phyloP scores from a whole-genome alignment of 2,329 filamentous ascomycete species.

The Penicillium expansum region DNA sequence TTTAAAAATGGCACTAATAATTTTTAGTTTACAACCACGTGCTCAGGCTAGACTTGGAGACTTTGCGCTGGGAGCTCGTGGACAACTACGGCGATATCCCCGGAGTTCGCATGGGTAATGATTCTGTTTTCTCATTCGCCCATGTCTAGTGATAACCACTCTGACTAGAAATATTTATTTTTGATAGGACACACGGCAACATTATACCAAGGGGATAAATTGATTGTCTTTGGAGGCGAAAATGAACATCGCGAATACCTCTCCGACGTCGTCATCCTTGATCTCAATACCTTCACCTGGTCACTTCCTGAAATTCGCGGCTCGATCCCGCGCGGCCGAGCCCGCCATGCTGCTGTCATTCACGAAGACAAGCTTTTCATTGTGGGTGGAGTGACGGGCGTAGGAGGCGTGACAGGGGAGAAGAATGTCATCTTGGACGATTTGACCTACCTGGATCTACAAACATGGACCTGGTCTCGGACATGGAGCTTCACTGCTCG shows the following conservation, averaged over 20 bases:
- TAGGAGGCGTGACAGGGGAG: conserved; percentile 91
- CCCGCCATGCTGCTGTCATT: conserved; percentile 87
- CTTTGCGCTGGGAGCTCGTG: conserved; percentile 89
- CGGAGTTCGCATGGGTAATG: conserved; percentile 87
- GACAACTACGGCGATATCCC: conserved; percentile 99
- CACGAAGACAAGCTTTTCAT: conserved; percentile 97
- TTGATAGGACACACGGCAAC: conserved; percentile 82
- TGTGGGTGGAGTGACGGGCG: conserved; percentile 89
- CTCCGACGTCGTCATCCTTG: conserved; percentile 92
- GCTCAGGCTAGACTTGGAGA: conserved; percentile 78
- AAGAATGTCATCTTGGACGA: conserved; percentile 92
- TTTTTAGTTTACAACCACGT: conserved; percentile 88
- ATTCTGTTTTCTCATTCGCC: conserved; percentile 8
- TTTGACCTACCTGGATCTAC: conserved; percentile 92
- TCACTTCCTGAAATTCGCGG: conserved; percentile 85
- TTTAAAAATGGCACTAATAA: conserved; percentile 6
- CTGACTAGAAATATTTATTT: not conserved
- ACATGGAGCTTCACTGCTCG: conserved; percentile 93
- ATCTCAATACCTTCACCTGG: conserved; percentile 92
- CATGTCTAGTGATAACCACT: not conserved
- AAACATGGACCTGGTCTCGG: conserved; percentile 96
- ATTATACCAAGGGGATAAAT: conserved; percentile 86
- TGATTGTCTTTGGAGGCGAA: conserved; percentile 96
- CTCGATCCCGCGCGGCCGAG: conserved; percentile 81
- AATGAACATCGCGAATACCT: conserved; percentile 96